Base-by-base conservation (phyloP, 2,329 filamentous ascomycete species). In the Fusarium algeriense region DNA sequence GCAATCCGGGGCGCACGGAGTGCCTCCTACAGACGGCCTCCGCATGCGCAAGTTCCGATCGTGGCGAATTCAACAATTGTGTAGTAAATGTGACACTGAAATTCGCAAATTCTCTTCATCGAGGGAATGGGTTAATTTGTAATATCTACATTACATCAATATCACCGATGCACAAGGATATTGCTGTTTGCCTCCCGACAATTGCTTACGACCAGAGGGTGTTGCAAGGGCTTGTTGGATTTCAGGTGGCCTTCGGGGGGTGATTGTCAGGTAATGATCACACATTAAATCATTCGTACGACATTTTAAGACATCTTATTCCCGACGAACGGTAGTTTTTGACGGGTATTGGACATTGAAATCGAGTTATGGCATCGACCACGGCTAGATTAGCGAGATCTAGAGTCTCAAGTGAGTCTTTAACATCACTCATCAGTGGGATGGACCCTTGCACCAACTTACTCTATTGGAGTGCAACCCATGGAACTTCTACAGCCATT, bases 311-410 rank as follows among this genome's bases (percentile, higher is more conserved):
- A 32, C 28, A 20, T 38, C 14, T 52, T 19, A 40, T 49, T 19
- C 11, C 19, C 11, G 19, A 30, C 48, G 20, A 32, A 26, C 34
- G 34, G 46, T 52, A 50, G n/a, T 38, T 45, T 11, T 26, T 38
- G 38, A 46, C 38, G 57, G 38, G 8, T 40, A 35, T 28, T 34
- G 38, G 38, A 34, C 23, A 46, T 11, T 12, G 26, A 23, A 49
- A 30, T 59, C 40, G 44, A 64, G 56, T 57, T 55, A 52, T 46
- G 40, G 64, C 44, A 49, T 40, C 49, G 38, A 20, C 20, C 38
- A 41, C 65, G 64, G 64, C 37, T 62, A 71, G 69, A 69, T 71
- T 69, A 56, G 69, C 69, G 69, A 71, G 64, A 69, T 69, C 55
- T 49, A 15, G 28, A 38, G 50, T 54, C 50, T 57, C 30, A 45